Evolutionary conservation across 2,329 filamentous ascomycete species (phyloP).

Genomic region (Venturia aucupariae): DNA sequence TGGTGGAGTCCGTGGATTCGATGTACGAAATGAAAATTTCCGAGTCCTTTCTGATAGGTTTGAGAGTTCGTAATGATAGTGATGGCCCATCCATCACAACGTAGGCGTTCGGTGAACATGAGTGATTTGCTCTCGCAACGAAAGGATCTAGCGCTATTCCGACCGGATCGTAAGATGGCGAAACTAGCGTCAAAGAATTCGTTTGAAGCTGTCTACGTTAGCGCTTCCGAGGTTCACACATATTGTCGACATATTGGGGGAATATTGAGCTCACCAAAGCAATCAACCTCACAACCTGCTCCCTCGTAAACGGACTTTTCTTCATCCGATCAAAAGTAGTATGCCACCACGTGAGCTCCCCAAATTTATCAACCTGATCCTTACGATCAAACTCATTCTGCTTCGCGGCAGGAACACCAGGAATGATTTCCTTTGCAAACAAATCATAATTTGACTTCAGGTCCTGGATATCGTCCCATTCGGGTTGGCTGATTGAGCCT

Average conservation of each 20-base stretch:
- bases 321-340: constrained; percentile 5
- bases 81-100: constrained; percentile 47
- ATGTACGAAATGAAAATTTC: constrained; percentile 56
- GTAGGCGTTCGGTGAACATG: constrained; percentile 50
- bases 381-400: not conserved
- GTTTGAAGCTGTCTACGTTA: constrained; percentile 20
- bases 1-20: constrained; percentile 44
- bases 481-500: constrained; percentile 27
- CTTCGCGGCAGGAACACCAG: not conserved
- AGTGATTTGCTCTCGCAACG: constrained; percentile 50
- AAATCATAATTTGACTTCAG: constrained; percentile 41
- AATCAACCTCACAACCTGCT: not conserved
- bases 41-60: constrained; percentile 43
- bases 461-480: constrained; percentile 34
- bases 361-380: not conserved
- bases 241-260: too few relatives aligned
- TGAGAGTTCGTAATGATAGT: constrained; percentile 43
- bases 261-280: not conserved
- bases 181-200: constrained; percentile 51
- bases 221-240: too few relatives aligned
- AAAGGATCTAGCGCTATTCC: constrained; percentile 51
- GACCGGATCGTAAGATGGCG: constrained; percentile 45
- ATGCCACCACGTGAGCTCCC: not conserved
- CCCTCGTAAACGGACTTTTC: not conserved
- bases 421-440: not conserved